Evolutionary conservation across 1,284 basidiomycete genomes (phyloP).

Genomic region (Malassezia psittaci): DNA sequence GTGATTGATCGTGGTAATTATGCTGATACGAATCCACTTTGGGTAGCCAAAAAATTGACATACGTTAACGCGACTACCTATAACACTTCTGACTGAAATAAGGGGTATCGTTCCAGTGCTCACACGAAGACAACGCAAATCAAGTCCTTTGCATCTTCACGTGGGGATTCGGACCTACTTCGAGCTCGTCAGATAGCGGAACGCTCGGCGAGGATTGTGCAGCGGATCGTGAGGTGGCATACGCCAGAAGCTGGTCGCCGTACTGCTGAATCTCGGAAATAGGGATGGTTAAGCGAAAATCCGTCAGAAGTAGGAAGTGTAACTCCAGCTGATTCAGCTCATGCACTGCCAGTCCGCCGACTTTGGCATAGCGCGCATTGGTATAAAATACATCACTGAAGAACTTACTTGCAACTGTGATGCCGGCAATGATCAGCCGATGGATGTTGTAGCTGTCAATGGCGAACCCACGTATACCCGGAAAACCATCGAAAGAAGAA

Average conservation of each 20-base stretch:
- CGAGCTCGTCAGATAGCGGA: too few species aligned
- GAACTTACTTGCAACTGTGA: constrained; percentile 96
- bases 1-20: too few species aligned
- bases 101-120: too few species aligned
- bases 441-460: constrained; percentile 97
- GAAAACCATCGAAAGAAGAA: constrained; percentile 10
- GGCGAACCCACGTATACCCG: constrained; percentile 60
- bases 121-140: too few species aligned
- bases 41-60: too few species aligned
- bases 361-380: constrained; percentile 97
- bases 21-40: too few species aligned
- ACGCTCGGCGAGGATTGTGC: neutral
- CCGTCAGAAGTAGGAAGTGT: constrained; percentile 89
- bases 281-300: constrained; percentile 80
- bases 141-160: too few species aligned
- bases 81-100: too few species aligned
- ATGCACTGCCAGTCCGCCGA: constrained; percentile 81
- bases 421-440: constrained; percentile 86
- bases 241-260: constrained; percentile 69
- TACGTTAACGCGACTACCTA: too few species aligned
- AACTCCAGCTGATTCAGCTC: constrained; percentile 95
- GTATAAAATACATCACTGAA: constrained; percentile 99
- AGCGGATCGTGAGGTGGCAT: constrained; percentile 27
- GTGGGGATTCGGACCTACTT: too few species aligned
- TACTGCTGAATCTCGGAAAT: constrained; percentile 87